Conservation (phyloP, 768 basidiomycete genomes). For the Paxillus involutus region DNA sequence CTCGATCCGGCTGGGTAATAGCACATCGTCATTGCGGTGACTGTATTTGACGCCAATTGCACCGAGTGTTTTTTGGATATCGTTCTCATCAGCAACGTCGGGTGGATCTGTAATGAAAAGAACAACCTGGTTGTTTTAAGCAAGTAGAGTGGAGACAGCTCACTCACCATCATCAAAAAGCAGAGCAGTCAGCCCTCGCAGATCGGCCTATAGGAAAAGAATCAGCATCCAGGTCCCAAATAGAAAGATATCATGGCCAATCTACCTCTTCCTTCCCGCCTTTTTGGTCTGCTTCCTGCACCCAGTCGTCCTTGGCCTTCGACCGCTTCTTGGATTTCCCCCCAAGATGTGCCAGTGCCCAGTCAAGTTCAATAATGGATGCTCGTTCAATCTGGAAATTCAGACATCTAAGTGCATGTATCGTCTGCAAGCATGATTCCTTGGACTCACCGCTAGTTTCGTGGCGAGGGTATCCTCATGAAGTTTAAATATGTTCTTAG, state of each 20-base stretch:
- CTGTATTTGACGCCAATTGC: constrained; percentile 68
- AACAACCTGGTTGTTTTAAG: not conserved
- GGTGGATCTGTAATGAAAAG: constrained; percentile 35
- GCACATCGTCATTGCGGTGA: constrained; percentile 71
- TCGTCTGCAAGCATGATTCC: not conserved
- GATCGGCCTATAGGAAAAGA: constrained; percentile 39
- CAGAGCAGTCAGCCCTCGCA: constrained; percentile 63
- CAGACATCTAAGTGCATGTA: not conserved
- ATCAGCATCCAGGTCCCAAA: not conserved
- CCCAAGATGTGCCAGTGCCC: constrained; percentile 74
- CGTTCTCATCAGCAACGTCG: constrained; percentile 41
- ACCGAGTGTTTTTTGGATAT: constrained; percentile 55
- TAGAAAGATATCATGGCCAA: not conserved
- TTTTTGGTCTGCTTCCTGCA: constrained; percentile 45
- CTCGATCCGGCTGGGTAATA: constrained; percentile 68
- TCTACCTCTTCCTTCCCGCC: constrained; percentile 37
- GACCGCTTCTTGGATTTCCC: constrained; percentile 36
- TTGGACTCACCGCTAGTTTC: constrained; percentile 60
- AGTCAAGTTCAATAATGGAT: constrained; percentile 71
- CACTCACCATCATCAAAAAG: constrained; percentile 67
- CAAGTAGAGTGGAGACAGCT: not conserved
- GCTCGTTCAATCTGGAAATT: constrained; percentile 73
- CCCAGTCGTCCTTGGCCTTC: constrained; percentile 37
- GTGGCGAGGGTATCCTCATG: constrained; percentile 71
- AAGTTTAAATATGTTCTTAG: constrained; percentile 82